Conservation (phyloP, 352 stramenopile genomes). For the Pseudoperonospora humuli region DNA sequence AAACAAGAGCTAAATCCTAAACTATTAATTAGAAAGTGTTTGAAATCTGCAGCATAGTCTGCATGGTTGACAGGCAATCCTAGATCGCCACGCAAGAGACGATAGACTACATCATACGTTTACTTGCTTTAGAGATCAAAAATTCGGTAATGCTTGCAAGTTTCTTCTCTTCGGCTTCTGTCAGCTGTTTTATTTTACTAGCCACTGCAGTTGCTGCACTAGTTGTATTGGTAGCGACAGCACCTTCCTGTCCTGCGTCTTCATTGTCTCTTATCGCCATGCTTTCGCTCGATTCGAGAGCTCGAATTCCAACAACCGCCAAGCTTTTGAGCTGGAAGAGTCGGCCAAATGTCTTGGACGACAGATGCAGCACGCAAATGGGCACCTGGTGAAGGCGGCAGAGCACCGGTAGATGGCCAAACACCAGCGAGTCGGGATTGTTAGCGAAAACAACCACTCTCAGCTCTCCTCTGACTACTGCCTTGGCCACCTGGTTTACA, state of each 20-base stretch:
- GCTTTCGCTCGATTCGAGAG: background rate
- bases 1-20: too few relatives aligned
- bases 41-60: too few relatives aligned
- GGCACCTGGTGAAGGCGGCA: conserved; percentile 59
- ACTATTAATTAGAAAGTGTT: too few relatives aligned
- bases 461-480: conserved; percentile 34
- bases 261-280: background rate
- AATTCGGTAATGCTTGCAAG: conserved; percentile 53
- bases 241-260: too few relatives aligned
- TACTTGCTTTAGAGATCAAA: conserved; percentile 55
- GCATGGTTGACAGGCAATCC: too few relatives aligned
- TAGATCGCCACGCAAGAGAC: too few relatives aligned
- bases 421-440: conserved; percentile 47
- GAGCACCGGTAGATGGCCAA: conserved; percentile 59
- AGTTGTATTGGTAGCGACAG: background rate
- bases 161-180: conserved; percentile 30
- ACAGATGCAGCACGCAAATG: conserved; percentile 64
- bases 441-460: conserved; percentile 59
- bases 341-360: conserved; percentile 51
- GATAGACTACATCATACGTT: conserved; percentile 17
- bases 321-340: conserved; percentile 54
- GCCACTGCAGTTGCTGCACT: background rate
- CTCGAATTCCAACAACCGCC: conserved; percentile 42
- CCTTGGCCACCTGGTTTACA: conserved; percentile 48
- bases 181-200: conserved; percentile 4